Evolutionary conservation across 768 basidiomycete genomes (phyloP).

Genomic region (Serendipita indica): DNA sequence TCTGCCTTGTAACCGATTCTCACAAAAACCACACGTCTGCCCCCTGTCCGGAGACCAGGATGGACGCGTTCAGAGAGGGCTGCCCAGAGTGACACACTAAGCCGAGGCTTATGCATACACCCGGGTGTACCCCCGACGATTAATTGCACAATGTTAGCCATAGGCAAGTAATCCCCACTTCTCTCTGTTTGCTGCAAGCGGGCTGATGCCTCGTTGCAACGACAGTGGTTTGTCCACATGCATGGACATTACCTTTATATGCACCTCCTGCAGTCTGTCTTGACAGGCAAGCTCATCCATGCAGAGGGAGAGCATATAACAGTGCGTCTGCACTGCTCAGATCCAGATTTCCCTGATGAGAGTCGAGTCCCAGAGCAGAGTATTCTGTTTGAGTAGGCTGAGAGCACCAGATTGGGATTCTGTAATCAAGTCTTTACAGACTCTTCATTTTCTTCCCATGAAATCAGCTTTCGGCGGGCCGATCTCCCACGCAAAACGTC

Average conservation of each 20-base stretch:
- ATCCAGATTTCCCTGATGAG: too few relatives aligned
- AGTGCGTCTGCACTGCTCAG: too few relatives aligned
- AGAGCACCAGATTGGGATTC: too few relatives aligned
- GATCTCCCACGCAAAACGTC: too few relatives aligned
- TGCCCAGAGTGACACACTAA: conserved; percentile 19
- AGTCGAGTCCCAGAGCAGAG: too few relatives aligned
- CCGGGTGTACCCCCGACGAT: conserved; percentile 24
- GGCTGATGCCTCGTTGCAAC: background rate
- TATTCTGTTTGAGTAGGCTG: too few relatives aligned
- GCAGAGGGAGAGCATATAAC: too few relatives aligned
- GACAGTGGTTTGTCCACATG: background rate
- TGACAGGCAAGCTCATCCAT: background rate
- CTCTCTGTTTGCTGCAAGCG: background rate
- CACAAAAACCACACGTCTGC: conserved; percentile 30
- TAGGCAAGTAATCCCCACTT: conserved; percentile 26
- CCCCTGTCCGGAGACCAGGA: conserved; percentile 21
- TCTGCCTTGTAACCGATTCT: conserved; percentile 31
- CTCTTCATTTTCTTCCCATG: too few relatives aligned
- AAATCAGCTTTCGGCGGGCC: too few relatives aligned
- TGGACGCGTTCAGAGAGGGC: conserved; percentile 24
- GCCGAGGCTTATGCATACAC: conserved; percentile 16
- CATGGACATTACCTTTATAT: background rate
- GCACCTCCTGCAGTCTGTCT: background rate
- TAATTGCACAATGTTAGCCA: conserved; percentile 25
- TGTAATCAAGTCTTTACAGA: too few relatives aligned